These are phyloP conservation scores for Vitis rupestris DNA, from an alignment of 164 flowering plant species.

Conservation along the genomic window DNA sequence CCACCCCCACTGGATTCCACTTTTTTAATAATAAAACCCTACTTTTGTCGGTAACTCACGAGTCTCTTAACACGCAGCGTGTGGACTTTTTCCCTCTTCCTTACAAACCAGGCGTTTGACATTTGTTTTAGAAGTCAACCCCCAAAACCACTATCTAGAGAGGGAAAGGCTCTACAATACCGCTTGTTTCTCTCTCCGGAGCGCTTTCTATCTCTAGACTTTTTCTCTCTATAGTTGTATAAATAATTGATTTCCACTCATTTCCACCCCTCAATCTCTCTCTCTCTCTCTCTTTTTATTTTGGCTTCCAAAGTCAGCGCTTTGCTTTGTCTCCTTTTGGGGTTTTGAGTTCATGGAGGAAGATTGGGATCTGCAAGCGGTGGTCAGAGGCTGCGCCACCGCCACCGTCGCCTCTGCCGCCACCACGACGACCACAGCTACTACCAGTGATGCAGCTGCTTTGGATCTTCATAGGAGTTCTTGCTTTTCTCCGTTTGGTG, in stretches of 20 bases:
- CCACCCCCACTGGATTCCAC: conserved; percentile 1
- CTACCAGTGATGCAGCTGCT: conserved; percentile 9
- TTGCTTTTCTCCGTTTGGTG: conserved; percentile 11
- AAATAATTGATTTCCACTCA: conserved; percentile 22
- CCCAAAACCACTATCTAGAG: conserved; percentile 13
- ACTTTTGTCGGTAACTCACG: conserved; percentile 14
- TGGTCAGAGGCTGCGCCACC: conserved; percentile 78
- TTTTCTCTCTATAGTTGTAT: conserved; percentile 17
- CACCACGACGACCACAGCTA: conserved; percentile 18
- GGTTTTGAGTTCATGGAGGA: conserved; percentile 44
- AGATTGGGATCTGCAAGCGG: conserved; percentile 96
- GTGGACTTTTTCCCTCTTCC: conserved; percentile 16
- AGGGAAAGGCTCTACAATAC: not conserved
- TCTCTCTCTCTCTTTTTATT: conserved; percentile 20
- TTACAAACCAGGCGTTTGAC: conserved; percentile 40
- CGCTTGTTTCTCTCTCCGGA: conserved; percentile 8
- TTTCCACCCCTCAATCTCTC: conserved; percentile 5
- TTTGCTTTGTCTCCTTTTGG: conserved; percentile 47
- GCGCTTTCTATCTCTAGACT: conserved; percentile 11
- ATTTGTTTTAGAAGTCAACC: conserved; percentile 41
- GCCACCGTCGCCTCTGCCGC: conserved; percentile 18
- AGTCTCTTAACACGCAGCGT: conserved; percentile 9
- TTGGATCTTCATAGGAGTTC: conserved; percentile 9
- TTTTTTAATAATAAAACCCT: not conserved
- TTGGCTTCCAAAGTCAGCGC: conserved; percentile 81